These are phyloP conservation scores for Meira nashicola DNA, from an alignment of 1,284 basidiomycete genomes.

Conservation along the genomic window DNA sequence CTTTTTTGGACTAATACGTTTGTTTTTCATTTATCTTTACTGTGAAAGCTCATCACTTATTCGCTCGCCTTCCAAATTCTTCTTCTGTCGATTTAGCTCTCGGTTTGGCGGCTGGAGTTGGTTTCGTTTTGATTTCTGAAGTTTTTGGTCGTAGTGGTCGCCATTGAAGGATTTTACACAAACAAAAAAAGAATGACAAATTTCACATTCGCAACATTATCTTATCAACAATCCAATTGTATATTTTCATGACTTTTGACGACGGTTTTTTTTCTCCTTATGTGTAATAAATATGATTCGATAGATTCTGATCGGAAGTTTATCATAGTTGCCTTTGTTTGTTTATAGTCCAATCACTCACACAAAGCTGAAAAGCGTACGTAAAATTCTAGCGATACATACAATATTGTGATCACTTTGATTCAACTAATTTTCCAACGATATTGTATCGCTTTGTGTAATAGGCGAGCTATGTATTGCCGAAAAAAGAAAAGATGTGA, in stretches of 20 bases:
- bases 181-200: background rate
- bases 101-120: slow-evolving; percentile 6
- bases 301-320: background rate
- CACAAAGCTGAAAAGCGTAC: no score
- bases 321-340: background rate
- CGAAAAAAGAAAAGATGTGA: background rate
- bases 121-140: slow-evolving; percentile 23
- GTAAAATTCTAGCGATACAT: background rate
- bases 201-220: background rate
- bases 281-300: background rate
- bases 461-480: slow-evolving; percentile 37
- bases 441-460: slow-evolving; percentile 52
- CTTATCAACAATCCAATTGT: background rate
- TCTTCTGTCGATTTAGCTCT: slow-evolving; percentile 5
- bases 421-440: slow-evolving; percentile 38
- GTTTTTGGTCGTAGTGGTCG: background rate
- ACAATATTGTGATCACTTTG: background rate
- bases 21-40: background rate
- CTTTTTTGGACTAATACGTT: background rate
- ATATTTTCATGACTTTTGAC: background rate
- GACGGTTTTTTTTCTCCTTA: background rate
- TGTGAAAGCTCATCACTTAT: slow-evolving; percentile 13
- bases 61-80: slow-evolving; percentile 9
- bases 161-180: background rate
- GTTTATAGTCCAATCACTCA: background rate